A percentile compares a stretch with the other conserved stretches of the same genome.
These are phyloP conservation scores for Apostasia ramifera DNA, from an alignment of 106 monocot genomes.

Conservation along the genomic window DNA sequence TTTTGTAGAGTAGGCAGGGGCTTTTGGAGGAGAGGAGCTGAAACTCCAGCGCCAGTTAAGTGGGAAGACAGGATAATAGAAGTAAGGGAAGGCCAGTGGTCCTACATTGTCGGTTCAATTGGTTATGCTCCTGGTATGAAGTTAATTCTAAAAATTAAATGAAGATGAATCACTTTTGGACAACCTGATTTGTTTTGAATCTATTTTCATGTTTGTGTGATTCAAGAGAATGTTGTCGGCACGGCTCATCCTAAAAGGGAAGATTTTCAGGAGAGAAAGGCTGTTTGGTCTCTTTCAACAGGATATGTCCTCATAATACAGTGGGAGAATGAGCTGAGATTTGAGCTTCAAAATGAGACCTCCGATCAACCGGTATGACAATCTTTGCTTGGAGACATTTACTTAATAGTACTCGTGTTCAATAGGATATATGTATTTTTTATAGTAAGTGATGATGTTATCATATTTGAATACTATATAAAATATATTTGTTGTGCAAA, in stretches of 20 bases:
- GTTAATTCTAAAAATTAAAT: neutral
- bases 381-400: neutral
- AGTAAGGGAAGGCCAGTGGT: slow-evolving; percentile 86
- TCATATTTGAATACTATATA: too few relatives aligned
- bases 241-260: slow-evolving; percentile 54
- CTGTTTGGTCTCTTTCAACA: slow-evolving; percentile 66
- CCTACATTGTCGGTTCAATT: slow-evolving; percentile 77
- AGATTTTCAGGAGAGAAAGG: slow-evolving; percentile 26
- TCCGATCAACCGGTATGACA: slow-evolving; percentile 43
- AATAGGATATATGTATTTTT: too few relatives aligned
- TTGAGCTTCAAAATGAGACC: slow-evolving; percentile 45
- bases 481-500: too few relatives aligned
- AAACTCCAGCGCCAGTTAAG: slow-evolving; percentile 67
- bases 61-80: slow-evolving; percentile 82
- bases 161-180: neutral
- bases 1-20: slow-evolving; percentile 89
- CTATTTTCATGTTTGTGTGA: neutral
- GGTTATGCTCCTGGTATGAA: slow-evolving; percentile 72
- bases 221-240: slow-evolving; percentile 76
- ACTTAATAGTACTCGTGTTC: neutral
- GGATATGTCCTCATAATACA: slow-evolving; percentile 61
- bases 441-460: too few relatives aligned
- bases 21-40: slow-evolving; percentile 96
- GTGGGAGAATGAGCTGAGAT: slow-evolving; percentile 42
- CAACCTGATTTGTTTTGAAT: neutral